Base-by-base conservation (phyloP, 2,329 filamentous ascomycete genomes). In the Fusarium nodosum region DNA sequence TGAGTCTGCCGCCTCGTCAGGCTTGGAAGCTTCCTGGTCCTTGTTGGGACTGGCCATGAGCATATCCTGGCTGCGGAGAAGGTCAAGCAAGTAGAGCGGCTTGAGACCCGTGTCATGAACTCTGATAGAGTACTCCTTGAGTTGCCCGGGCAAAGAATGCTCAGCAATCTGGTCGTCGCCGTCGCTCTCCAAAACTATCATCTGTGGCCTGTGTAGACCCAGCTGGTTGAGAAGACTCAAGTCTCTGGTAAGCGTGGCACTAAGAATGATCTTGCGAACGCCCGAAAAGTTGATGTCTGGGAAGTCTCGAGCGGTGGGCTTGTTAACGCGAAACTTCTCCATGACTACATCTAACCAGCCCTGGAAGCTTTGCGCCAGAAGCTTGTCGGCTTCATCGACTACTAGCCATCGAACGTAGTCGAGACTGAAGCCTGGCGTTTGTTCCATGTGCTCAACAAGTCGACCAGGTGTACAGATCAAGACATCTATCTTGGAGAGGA, bases 381-480 rank as follows among this genome's bases (percentile, higher is more conserved):
- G 83, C 76, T 96, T 93, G 79, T 98, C 95, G 13, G 95, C 96
- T 80, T 98, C 95, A 74, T 98, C 95, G 46, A 97, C 91, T 4
- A 97, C 88, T 1, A 98, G 84, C 94, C 94, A 98, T 64, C 92
- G 88, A 7, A 97, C 84, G 76, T 92, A 86, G 59, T 91, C 87
- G 24, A 98, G 83, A 0, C 85, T 88, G 77, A 98, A 97, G 0
- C 93, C 94, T 5, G 88, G 88, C 0, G 95, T 98, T 63, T 90
- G 90, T 68, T 91, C 90, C 52, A 97, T 86, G 78, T 98, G 95
- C 74, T 98, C 95, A 6, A 98, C 93, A 1, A 98, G 86, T 67
- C 95, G 89, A 63, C 96, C 96, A 1, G 95, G 95, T 0, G 95
- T 98, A 77, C 93, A 96, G 52, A 97, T 91, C 28, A 99, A 85